Evolutionary conservation across 495 filamentous ascomycete genomes (phyloP), one percentile per base, ranked within the genome.

Genomic region (Aspergillus avenaceus): DNA sequence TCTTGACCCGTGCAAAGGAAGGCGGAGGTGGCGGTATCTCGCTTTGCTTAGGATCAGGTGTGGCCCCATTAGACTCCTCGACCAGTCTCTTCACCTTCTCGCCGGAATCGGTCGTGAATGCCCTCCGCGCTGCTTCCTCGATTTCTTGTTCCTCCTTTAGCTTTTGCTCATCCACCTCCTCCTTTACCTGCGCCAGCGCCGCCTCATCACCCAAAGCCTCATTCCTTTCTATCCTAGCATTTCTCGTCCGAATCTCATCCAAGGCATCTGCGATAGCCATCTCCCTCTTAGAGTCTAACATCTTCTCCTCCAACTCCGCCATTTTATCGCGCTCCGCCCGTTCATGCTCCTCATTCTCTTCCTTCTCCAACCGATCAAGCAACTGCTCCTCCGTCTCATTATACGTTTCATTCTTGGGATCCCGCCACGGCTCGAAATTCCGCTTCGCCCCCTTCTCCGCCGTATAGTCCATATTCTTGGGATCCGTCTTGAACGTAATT

Each of bases 231-330:
- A 91, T 79, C 56, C 90, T 77, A 14, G 93, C 95, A 74, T 97
- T 99, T 56, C 92, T 69, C 31, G 83, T 90, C 49, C 93, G 75
- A 40, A 97, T 97, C 71, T 97, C 91, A 69, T 99, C 95, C 54
- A 99, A 70, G 25, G 90, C 90, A 73, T 99, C 95, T 28, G 95
- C 95, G 56, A 97, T 87, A 41, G 84, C 87, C 95, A 99, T 97
- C 73, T 97, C 95, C 47, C 86, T 75, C 75, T 93, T 95, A n/a
- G 90, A 89, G 66, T 99, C 95, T 23, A 84, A 70, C 49, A 90
- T 95, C 68, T 91, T 91, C 45, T 81, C 78, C 66, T 91, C 88
- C 53, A 92, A 62, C 61, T 87, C 86, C 16, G 81, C 80, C 88
- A 92, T 92, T 52, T 83, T 83, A 60, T 88, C 84, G 16, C 76